phyloP scores from a whole-genome alignment of 805 yeast genomes.

The Hanseniaspora clermontiae region DNA sequence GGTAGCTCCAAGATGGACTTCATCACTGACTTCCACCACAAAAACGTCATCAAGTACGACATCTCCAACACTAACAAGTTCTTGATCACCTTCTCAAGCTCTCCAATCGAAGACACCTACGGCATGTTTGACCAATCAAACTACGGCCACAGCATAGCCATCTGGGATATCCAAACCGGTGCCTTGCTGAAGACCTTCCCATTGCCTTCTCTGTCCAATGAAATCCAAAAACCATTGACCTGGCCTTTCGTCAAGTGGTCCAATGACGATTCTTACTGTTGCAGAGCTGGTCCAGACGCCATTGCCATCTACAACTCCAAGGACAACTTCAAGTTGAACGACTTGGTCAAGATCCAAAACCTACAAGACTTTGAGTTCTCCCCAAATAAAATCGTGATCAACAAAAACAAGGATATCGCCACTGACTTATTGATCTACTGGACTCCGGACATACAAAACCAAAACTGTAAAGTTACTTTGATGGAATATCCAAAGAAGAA shows the following conservation, averaged over 20 bases:
- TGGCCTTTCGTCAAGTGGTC: conserved; percentile 99
- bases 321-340: conserved; percentile 62
- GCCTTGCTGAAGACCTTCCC: conserved; percentile 83
- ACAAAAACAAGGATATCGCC: conserved; percentile 30
- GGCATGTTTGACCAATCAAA: conserved; percentile 76
- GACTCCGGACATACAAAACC: conserved; percentile 90
- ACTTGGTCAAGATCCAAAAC: conserved; percentile 68
- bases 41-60: conserved; percentile 77
- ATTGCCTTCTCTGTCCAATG: conserved; percentile 42
- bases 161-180: conserved; percentile 83
- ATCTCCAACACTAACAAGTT: conserved; percentile 87
- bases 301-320: conserved; percentile 78
- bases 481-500: conserved; percentile 76
- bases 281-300: conserved; percentile 87
- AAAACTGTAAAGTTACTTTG: conserved; percentile 86
- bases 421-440: conserved; percentile 75
- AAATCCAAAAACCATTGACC: conserved; percentile 39
- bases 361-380: conserved; percentile 89
- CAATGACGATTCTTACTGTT: conserved; percentile 80
- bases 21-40: conserved; percentile 70
- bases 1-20: conserved; percentile 70
- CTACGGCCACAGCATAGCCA: conserved; percentile 84
- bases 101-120: conserved; percentile 61
- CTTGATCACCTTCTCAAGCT: conserved; percentile 79
- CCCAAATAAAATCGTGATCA: conserved; percentile 68